Conservation (phyloP, 441 rosid species). For the Flueggea neowawraea region DNA sequence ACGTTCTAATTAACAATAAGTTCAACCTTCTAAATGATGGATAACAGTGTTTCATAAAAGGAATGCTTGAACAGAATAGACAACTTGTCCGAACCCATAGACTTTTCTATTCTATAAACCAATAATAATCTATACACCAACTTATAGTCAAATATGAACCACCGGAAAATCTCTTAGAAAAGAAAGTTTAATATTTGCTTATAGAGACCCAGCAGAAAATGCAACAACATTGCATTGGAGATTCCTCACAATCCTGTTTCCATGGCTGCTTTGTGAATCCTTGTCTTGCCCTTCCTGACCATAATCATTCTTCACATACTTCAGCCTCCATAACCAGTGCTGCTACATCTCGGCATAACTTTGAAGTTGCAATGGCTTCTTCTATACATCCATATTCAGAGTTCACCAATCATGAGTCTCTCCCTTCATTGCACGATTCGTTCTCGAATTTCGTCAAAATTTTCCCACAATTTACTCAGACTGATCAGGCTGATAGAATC, state of each 20-base stretch:
- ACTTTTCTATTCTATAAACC: neutral
- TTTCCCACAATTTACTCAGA: conserved; percentile 53
- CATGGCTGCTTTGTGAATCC: conserved; percentile 55
- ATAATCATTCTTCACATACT: conserved; percentile 8
- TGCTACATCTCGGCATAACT: conserved; percentile 40
- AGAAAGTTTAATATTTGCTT: neutral
- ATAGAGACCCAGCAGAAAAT: conserved; percentile 8
- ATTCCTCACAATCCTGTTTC: conserved; percentile 42
- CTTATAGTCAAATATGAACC: neutral
- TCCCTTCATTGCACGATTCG: conserved; percentile 57
- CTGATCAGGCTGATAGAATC: conserved; percentile 53
- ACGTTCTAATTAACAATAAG: neutral
- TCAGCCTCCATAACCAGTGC: conserved; percentile 20
- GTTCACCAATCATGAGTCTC: conserved; percentile 88
- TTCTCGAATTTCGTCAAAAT: conserved; percentile 44
- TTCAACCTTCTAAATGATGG: conserved; percentile 1
- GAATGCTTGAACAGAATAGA: neutral
- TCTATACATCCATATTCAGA: conserved; percentile 38
- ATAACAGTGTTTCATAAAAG: conserved; percentile 16
- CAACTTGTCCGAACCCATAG: conserved; percentile 3
- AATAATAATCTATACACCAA: neutral
- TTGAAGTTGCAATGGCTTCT: conserved; percentile 30
- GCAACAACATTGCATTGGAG: conserved; percentile 38
- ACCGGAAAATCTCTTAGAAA: neutral
- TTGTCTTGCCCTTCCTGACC: conserved; percentile 31